phyloP scores from a whole-genome alignment of 768 basidiomycete genomes.

The Trametes coccinea region DNA sequence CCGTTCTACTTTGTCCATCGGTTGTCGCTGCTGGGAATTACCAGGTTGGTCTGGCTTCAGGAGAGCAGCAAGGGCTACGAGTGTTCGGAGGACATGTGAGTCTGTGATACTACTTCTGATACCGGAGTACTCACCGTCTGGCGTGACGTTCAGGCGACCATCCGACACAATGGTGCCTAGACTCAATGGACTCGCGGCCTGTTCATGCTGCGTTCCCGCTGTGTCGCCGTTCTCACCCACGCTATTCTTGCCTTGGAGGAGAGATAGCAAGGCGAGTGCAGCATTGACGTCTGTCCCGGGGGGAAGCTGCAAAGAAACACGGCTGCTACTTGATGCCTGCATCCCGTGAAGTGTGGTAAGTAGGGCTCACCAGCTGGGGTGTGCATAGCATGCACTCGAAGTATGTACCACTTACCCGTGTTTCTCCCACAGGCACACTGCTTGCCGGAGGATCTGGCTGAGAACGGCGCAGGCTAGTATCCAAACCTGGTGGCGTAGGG shows the following conservation, averaged over 20 bases:
- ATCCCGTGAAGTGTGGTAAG: too few relatives aligned
- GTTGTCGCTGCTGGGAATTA: background rate
- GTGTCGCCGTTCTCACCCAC: background rate
- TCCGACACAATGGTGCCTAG: background rate
- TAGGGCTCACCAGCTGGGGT: too few relatives aligned
- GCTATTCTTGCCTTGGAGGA: background rate
- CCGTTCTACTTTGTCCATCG: background rate
- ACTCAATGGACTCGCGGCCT: too few relatives aligned
- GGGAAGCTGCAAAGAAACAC: background rate
- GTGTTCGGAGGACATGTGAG: background rate
- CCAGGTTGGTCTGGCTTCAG: background rate
- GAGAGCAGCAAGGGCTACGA: background rate
- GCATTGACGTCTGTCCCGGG: background rate
- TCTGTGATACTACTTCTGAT: background rate
- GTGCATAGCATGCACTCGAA: too few relatives aligned
- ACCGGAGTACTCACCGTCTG: background rate
- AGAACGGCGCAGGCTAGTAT: too few relatives aligned
- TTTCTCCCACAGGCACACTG: too few relatives aligned
- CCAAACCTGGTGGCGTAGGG: too few relatives aligned
- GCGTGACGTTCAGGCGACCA: background rate
- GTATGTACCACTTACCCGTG: too few relatives aligned
- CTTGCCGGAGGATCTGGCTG: too few relatives aligned
- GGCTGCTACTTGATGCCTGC: too few relatives aligned
- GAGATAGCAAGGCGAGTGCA: background rate
- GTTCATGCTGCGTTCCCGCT: background rate